Evolutionary conservation across 306 rosid species (phyloP).

Genomic region (Leucaena leucocephala): DNA sequence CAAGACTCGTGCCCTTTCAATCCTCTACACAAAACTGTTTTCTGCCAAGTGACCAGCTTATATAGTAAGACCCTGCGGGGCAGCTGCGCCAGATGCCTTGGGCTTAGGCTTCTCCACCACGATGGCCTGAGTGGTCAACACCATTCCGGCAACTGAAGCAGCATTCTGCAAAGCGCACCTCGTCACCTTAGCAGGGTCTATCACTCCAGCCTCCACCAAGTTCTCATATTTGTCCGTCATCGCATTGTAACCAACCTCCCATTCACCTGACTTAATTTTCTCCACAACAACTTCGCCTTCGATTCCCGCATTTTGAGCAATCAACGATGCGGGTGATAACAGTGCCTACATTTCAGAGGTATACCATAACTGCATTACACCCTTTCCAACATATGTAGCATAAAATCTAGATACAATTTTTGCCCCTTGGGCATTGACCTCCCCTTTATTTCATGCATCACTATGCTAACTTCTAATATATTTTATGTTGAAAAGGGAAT

Average conservation of each 20-base stretch:
- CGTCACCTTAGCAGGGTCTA: slow-evolving; percentile 95
- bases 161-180: slow-evolving; percentile 95
- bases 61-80: slow-evolving; percentile 79
- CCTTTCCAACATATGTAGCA: neutral
- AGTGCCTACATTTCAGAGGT: slow-evolving; percentile 59
- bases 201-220: slow-evolving; percentile 87
- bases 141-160: slow-evolving; percentile 99
- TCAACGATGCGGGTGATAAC: slow-evolving; percentile 87
- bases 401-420: neutral
- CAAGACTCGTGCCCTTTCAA: slow-evolving; percentile 29
- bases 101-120: slow-evolving; percentile 94
- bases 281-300: slow-evolving; percentile 99
- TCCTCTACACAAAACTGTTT: slow-evolving; percentile 48
- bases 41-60: slow-evolving; percentile 31
- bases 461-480: neutral
- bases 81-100: slow-evolving; percentile 55
- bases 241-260: slow-evolving; percentile 98
- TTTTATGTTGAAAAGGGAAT: neutral
- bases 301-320: slow-evolving; percentile 94
- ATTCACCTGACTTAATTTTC: slow-evolving; percentile 68
- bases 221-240: slow-evolving; percentile 91
- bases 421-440: neutral
- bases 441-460: neutral
- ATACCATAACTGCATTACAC: neutral
- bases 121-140: slow-evolving; percentile 93